A percentile compares a stretch with the other conserved stretches of the same genome.
phyloP scores from a whole-genome alignment of 2,329 filamentous ascomycete genomes.

The Cladosporium sp. region DNA sequence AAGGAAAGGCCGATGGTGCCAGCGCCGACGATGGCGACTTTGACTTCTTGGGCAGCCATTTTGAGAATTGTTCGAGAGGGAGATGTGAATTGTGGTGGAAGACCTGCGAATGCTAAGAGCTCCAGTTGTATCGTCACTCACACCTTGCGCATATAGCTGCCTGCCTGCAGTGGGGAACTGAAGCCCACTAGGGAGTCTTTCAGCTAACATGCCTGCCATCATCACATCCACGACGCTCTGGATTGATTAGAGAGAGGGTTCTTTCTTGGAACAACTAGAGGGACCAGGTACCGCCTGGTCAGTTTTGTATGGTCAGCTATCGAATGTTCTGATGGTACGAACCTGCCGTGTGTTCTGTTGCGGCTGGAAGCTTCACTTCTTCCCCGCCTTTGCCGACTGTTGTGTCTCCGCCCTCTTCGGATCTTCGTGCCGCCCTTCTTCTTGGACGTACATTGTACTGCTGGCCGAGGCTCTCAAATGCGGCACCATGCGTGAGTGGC shows the following conservation, averaged over 20 bases:
- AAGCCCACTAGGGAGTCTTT: not conserved
- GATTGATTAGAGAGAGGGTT: not conserved
- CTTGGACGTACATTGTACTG: not conserved
- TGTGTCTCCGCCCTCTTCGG: not conserved
- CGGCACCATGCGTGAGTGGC: slow-evolving; percentile 13
- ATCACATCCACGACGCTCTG: not conserved
- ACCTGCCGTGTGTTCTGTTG: not conserved
- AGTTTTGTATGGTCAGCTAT: not conserved
- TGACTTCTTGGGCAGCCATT: not conserved
- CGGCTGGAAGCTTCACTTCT: slow-evolving; percentile 3
- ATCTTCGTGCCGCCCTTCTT: not conserved
- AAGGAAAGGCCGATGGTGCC: slow-evolving; percentile 60
- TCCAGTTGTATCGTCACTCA: too few species aligned
- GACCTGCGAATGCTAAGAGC: not conserved
- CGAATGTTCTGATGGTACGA: not conserved
- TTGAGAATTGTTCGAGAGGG: too few species aligned
- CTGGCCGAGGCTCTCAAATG: slow-evolving; percentile 19
- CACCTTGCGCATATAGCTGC: not conserved
- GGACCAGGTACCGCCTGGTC: too few species aligned
- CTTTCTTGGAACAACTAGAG: too few species aligned
- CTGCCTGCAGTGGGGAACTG: not conserved
- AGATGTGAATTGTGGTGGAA: not conserved
- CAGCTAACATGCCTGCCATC: not conserved
- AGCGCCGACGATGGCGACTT: slow-evolving; percentile 47
- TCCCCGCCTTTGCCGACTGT: not conserved